A percentile compares a stretch with the other conserved stretches of the same genome.
Evolutionary conservation across 2,329 filamentous ascomycete species (phyloP).

Genomic region (Monilinia aucupariae): DNA sequence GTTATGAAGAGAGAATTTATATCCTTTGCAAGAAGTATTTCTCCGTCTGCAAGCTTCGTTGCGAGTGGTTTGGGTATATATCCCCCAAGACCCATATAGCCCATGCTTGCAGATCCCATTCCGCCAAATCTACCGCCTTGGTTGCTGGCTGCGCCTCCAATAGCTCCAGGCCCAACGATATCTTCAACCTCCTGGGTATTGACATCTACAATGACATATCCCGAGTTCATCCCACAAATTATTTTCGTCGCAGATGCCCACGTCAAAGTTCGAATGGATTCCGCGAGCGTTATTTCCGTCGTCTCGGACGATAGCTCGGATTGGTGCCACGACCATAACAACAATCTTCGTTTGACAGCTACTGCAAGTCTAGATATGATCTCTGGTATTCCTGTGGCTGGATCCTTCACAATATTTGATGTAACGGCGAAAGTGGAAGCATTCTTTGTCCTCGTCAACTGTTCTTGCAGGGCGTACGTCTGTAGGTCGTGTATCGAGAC

Average conservation of each 20-base stretch:
- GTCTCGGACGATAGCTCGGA: conserved; percentile 76
- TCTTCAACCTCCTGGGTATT: conserved; percentile 68
- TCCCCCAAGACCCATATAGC: conserved; percentile 90
- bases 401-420: conserved; percentile 90
- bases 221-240: conserved; percentile 84
- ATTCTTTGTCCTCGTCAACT: conserved; percentile 75
- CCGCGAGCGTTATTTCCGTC: conserved; percentile 71
- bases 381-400: conserved; percentile 78
- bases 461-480: conserved; percentile 76
- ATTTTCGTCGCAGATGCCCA: conserved; percentile 87
- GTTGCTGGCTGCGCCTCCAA: conserved; percentile 55
- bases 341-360: conserved; percentile 80
- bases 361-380: conserved; percentile 90
- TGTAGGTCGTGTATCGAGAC: conserved; percentile 87
- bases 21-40: conserved; percentile 93
- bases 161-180: conserved; percentile 69
- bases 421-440: conserved; percentile 88
- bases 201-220: conserved; percentile 85
- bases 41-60: conserved; percentile 71
- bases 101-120: conserved; percentile 81
- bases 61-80: conserved; percentile 89
- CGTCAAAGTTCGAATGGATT: conserved; percentile 79
- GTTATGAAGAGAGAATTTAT: conserved; percentile 93
- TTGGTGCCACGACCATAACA: conserved; percentile 95
- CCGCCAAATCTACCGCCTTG: conserved; percentile 66